Base-by-base conservation (phyloP, 2,329 filamentous ascomycete species). In the Verticillium albo-atrum region DNA sequence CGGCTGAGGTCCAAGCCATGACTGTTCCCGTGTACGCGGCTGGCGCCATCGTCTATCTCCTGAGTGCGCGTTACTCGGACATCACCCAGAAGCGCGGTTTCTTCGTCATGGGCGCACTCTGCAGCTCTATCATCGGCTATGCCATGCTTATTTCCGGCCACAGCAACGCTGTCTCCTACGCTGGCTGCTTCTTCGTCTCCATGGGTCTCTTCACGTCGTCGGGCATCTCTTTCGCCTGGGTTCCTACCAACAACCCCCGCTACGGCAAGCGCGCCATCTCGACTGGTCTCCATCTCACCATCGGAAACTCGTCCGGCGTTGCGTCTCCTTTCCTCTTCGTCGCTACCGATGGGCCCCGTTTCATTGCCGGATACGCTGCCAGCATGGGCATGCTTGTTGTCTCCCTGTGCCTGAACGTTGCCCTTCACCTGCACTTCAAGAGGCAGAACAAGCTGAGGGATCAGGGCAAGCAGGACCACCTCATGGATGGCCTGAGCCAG, bases 1-100 rank as follows among this genome's bases (percentile, higher is more conserved):
- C 75, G 0, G 77, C 83, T 0, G 78, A 87, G 64, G 81, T 87
- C 0, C 88, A 91, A 67, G 84, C 85, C 35, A 76, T 90, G 51
- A 90, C 88, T 0, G 85, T 90, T 23, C 88, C 88, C 1, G 87
- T 86, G 67, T 90, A 90, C 63, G 79, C 80, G 0, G 68, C 88
- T 1, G 88, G 87, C 1, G 86, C 86, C 0, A 76, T 86, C 23
- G 81, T 78, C 0, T 90, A 89, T 63, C 73, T 90, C 12, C 59
- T 78, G 2, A 75, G 82, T 9, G 86, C 87, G 6, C 79, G 78
- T 60, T 69, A 86, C 58, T 85, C 82, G 20, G 86, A 90, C 67
- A 73, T 76, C 56, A 78, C 78, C 54, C 84, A 87, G 62, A 75
- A 75, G 26, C 81, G 86, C 51, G 86, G 79, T 0, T 67, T 85